A percentile compares a stretch with the other conserved stretches of the same genome.
These are phyloP conservation scores for Biscutella laevigata DNA, from an alignment of 441 rosid species.

Conservation along the genomic window DNA sequence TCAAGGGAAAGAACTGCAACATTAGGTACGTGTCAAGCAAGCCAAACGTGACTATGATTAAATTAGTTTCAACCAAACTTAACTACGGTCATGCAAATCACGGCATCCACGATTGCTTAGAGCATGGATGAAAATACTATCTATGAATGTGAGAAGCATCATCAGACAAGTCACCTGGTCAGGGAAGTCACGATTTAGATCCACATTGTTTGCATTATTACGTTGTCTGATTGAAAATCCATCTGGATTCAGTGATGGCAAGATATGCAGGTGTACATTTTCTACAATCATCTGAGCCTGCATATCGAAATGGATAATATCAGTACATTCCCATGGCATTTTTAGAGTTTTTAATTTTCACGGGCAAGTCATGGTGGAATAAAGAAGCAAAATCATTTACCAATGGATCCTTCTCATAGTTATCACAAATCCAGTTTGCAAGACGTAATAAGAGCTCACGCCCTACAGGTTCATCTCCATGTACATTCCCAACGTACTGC, in stretches of 20 bases:
- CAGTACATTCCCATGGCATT: background rate
- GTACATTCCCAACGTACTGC: conserved; percentile 92
- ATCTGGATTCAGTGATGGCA: conserved; percentile 96
- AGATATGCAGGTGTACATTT: conserved; percentile 83
- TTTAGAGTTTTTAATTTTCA: background rate
- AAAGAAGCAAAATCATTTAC: conserved; percentile 29
- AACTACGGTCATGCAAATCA: background rate
- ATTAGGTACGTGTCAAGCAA: conserved; percentile 14
- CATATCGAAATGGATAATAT: conserved; percentile 18
- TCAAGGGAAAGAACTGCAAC: conserved; percentile 64
- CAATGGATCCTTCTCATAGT: conserved; percentile 64
- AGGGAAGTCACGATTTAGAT: conserved; percentile 95
- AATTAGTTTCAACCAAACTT: background rate
- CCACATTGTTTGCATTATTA: conserved; percentile 78
- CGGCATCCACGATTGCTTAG: background rate
- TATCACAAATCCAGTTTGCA: conserved; percentile 92
- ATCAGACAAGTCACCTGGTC: conserved; percentile 62
- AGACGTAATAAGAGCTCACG: conserved; percentile 73
- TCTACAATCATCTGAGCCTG: conserved; percentile 74
- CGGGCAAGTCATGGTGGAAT: background rate
- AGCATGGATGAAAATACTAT: background rate
- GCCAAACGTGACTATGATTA: conserved; percentile 4
- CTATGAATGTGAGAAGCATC: conserved; percentile 10
- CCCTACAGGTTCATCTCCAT: conserved; percentile 95
- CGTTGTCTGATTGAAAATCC: conserved; percentile 66